Evolutionary conservation across 148 eudicot species (phyloP).

Genomic region (Persicaria tinctoria): DNA sequence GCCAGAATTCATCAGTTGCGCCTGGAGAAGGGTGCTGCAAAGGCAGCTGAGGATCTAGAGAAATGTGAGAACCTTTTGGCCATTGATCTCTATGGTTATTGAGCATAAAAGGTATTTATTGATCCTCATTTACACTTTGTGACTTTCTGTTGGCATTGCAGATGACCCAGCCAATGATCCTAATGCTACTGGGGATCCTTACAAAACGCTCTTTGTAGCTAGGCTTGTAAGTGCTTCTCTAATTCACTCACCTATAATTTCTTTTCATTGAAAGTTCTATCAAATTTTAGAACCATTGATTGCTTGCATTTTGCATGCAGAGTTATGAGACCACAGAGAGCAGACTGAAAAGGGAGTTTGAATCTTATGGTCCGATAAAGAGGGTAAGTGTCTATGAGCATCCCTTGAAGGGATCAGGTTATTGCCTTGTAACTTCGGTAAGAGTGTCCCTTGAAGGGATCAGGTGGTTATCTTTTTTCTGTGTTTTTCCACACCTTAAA

Average conservation of each 20-base stretch:
- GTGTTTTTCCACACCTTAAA: background rate
- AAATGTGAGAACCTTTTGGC: slow-evolving; percentile 49
- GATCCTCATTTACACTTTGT: background rate
- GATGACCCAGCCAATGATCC: slow-evolving; percentile 87
- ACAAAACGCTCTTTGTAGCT: slow-evolving; percentile 92
- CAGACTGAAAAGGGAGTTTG: slow-evolving; percentile 98
- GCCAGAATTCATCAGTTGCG: slow-evolving; percentile 77
- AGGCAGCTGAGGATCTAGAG: slow-evolving; percentile 90
- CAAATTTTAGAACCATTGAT: background rate
- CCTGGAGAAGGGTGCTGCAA: slow-evolving; percentile 83
- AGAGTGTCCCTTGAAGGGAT: background rate
- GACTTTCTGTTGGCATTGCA: slow-evolving; percentile 25
- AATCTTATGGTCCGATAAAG: slow-evolving; percentile 97
- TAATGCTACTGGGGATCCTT: slow-evolving; percentile 83
- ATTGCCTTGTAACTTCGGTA: slow-evolving; percentile 13
- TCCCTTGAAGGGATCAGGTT: slow-evolving; percentile 19
- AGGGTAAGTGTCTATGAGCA: slow-evolving; percentile 40
- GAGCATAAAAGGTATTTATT: background rate
- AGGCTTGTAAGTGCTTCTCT: slow-evolving; percentile 61
- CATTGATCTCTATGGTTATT: background rate
- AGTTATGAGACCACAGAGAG: slow-evolving; percentile 81
- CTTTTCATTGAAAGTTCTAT: background rate
- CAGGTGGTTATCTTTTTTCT: background rate
- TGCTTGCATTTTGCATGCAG: slow-evolving; percentile 4
- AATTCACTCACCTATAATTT: background rate